phyloP scores from a whole-genome alignment of 257 asterid genomes.

The Gentiana dahurica region DNA sequence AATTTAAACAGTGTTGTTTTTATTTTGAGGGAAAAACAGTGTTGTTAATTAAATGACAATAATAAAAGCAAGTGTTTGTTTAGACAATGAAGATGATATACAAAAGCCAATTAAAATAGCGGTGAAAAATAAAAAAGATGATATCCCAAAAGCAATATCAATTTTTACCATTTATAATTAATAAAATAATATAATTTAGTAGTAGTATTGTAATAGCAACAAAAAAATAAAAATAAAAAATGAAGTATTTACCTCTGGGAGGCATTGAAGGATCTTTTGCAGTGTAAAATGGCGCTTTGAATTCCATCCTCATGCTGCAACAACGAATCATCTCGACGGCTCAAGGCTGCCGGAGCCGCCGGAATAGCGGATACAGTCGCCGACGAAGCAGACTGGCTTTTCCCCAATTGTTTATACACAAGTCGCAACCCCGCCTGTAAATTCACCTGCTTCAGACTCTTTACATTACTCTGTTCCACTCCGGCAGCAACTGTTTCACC shows the following conservation, averaged over 20 bases:
- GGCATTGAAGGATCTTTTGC: constrained; percentile 80
- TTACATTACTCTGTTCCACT: constrained; percentile 14
- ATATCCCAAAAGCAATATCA: background rate
- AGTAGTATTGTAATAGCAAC: too few species aligned
- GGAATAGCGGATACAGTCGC: constrained; percentile 24
- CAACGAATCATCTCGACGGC: constrained; percentile 72
- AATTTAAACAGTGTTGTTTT: too few species aligned
- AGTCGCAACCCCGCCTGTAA: constrained; percentile 57
- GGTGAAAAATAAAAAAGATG: too few species aligned
- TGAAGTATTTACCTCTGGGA: constrained; percentile 39
- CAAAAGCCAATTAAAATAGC: too few species aligned
- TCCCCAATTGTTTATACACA: constrained; percentile 54
- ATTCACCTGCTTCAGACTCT: constrained; percentile 40
- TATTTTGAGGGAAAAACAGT: too few species aligned
- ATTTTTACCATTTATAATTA: background rate
- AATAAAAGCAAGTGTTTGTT: too few species aligned
- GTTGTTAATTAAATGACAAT: too few species aligned
- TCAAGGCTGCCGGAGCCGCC: constrained; percentile 23
- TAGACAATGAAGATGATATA: too few species aligned
- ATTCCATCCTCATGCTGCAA: constrained; percentile 77
- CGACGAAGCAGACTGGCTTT: constrained; percentile 71
- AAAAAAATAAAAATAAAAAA: background rate
- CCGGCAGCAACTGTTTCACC: constrained; percentile 1
- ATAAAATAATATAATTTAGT: background rate
- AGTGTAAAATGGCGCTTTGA: constrained; percentile 79